Conservation (phyloP, 768 basidiomycete species). For the Auricularia heimuer region DNA sequence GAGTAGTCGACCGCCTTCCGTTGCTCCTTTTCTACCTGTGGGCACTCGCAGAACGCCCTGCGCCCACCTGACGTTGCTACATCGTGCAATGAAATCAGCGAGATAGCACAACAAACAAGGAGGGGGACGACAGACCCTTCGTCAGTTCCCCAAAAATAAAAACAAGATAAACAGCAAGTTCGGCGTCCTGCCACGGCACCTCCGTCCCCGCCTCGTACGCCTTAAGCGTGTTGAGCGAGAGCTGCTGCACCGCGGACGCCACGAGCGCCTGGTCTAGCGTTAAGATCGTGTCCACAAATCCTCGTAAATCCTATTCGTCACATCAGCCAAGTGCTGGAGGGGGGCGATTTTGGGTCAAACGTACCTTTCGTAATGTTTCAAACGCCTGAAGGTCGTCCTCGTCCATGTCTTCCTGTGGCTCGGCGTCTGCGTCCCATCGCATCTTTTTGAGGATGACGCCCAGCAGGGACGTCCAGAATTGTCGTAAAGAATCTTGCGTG, state of each 20-base stretch:
- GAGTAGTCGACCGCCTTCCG: constrained; percentile 62
- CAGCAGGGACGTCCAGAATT: constrained; percentile 71
- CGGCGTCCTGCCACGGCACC: constrained; percentile 86
- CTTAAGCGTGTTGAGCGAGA: constrained; percentile 67
- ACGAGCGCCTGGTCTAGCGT: constrained; percentile 81
- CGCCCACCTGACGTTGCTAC: constrained; percentile 51
- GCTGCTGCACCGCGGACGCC: constrained; percentile 59
- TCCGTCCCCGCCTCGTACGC: constrained; percentile 51
- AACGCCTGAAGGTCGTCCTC: constrained; percentile 82
- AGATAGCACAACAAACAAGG: not conserved
- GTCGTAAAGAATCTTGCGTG: constrained; percentile 49
- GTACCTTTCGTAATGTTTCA: constrained; percentile 74
- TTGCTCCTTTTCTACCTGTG: constrained; percentile 61
- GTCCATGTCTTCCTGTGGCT: constrained; percentile 66
- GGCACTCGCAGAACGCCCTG: constrained; percentile 80
- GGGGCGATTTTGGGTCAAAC: constrained; percentile 8
- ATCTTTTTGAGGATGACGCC: constrained; percentile 76
- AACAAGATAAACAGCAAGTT: constrained; percentile 86
- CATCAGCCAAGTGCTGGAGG: not conserved
- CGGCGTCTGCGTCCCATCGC: constrained; percentile 80
- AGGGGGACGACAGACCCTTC: constrained; percentile 49
- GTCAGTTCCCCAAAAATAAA: constrained; percentile 91
- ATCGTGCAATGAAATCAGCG: not conserved
- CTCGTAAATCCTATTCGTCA: constrained; percentile 60
- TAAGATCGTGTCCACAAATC: constrained; percentile 78